phyloP scores from a whole-genome alignment of 2,329 filamentous ascomycete genomes.

The Cytospora chrysosperma region DNA sequence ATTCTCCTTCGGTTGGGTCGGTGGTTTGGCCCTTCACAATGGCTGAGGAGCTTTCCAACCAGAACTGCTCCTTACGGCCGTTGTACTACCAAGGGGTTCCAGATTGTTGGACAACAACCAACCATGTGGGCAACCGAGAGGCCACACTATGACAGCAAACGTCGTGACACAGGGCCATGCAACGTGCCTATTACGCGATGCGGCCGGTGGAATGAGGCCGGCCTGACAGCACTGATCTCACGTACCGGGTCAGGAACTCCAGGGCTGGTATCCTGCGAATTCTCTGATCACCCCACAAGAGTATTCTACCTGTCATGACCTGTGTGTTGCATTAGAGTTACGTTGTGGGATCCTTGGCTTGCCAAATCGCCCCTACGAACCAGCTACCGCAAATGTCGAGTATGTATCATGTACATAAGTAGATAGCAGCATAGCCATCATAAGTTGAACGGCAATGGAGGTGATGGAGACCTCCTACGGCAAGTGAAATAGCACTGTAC shows the following conservation, averaged over 20 bases:
- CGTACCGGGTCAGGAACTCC: background rate
- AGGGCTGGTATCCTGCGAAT: background rate
- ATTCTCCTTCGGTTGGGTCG: background rate
- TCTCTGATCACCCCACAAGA: no score
- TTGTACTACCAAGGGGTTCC: background rate
- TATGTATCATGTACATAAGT: no score
- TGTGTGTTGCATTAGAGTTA: no score
- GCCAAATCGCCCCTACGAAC: no score
- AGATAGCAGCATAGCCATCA: no score
- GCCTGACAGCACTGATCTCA: background rate
- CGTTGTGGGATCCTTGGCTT: no score
- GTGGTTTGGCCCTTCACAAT: background rate
- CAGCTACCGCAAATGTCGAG: no score
- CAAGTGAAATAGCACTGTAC: no score
- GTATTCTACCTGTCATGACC: no score
- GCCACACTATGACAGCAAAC: background rate
- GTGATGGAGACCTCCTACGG: no score
- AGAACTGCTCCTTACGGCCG: background rate
- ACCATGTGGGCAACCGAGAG: background rate
- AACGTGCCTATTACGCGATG: background rate
- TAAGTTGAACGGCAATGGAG: no score
- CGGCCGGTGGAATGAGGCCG: background rate
- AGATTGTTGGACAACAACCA: background rate
- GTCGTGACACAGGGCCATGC: background rate
- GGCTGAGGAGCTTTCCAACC: background rate